A percentile compares a stretch with the other conserved stretches of the same genome.
Evolutionary conservation across 1,139 yeast genomes (phyloP).

Genomic region (Debaryomycetaceae sp.): DNA sequence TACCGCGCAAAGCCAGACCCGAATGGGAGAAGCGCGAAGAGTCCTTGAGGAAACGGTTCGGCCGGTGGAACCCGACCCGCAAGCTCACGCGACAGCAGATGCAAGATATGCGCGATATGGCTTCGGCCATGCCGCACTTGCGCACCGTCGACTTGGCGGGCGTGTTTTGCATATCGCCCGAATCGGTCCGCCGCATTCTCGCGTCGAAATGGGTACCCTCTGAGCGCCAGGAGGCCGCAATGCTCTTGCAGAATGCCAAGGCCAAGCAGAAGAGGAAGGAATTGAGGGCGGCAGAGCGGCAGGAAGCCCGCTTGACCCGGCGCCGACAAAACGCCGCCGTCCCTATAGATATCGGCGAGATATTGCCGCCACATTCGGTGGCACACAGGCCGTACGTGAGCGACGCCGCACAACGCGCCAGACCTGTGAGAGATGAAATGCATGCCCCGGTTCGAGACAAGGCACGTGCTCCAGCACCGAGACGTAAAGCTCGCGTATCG

Average conservation of each 20-base stretch:
- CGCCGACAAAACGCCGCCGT: too few relatives aligned
- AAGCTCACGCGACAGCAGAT: conserved; percentile 62
- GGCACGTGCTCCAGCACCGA: too few relatives aligned
- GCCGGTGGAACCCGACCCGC: conserved; percentile 61
- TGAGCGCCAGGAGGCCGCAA: too few relatives aligned
- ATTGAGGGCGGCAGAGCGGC: conserved; percentile 8
- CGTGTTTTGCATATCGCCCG: conserved; percentile 66
- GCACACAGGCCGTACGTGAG: too few relatives aligned
- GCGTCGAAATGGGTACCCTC: conserved; percentile 73
- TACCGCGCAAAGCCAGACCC: conserved; percentile 6
- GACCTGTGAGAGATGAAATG: too few relatives aligned
- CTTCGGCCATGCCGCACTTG: conserved; percentile 46
- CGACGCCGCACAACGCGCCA: too few relatives aligned
- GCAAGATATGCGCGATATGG: conserved; percentile 50
- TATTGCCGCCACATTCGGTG: too few relatives aligned
- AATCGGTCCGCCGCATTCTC: conserved; percentile 70
- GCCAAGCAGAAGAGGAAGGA: conserved; percentile 6
- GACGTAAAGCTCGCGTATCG: too few relatives aligned
- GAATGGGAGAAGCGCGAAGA: conserved; percentile 62
- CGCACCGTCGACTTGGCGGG: conserved; percentile 51
- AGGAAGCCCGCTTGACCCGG: too few relatives aligned
- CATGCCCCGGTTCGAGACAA: too few relatives aligned
- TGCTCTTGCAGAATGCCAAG: too few relatives aligned
- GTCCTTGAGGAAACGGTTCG: conserved; percentile 49
- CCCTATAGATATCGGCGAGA: too few relatives aligned